Percentiles rank a stretch among this genome's conserved stretches.
These are phyloP conservation scores for Niebla homalea DNA, from an alignment of 495 filamentous ascomycete species.

Conservation along the genomic window DNA sequence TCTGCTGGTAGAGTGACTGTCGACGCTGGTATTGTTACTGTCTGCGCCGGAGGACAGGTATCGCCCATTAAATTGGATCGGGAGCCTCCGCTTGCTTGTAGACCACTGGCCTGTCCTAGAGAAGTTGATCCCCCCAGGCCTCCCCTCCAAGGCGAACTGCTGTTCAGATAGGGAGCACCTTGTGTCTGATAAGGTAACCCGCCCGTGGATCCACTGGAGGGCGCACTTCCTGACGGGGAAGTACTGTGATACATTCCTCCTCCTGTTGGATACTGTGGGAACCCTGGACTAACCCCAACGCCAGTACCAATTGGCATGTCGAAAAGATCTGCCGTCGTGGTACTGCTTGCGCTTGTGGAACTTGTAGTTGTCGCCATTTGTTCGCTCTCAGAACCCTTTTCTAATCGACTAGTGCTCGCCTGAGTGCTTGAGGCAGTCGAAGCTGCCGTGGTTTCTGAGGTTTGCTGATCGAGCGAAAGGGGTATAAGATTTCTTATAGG, in stretches of 20 bases:
- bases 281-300: not conserved
- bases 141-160: not conserved
- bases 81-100: not conserved
- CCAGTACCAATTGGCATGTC: not conserved
- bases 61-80: not conserved
- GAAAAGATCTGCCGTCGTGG: not conserved
- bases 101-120: not conserved
- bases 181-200: slow-evolving; percentile 4
- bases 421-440: not conserved
- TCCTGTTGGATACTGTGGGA: not conserved
- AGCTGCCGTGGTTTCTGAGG: not conserved
- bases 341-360: not conserved
- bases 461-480: too few species aligned
- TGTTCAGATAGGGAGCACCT: slow-evolving; percentile 10
- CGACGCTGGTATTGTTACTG: slow-evolving; percentile 7
- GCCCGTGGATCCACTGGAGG: not conserved
- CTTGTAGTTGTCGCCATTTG: not conserved
- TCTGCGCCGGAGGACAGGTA: slow-evolving; percentile 4
- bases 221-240: slow-evolving; percentile 1
- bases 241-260: not conserved
- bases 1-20: slow-evolving; percentile 8
- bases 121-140: not conserved
- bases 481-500: not conserved
- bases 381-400: not conserved
- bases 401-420: not conserved